Evolutionary conservation across 805 yeast species (phyloP), one percentile per base, ranked within the genome.

Genomic region (Maudiozyma saulgeensis): DNA sequence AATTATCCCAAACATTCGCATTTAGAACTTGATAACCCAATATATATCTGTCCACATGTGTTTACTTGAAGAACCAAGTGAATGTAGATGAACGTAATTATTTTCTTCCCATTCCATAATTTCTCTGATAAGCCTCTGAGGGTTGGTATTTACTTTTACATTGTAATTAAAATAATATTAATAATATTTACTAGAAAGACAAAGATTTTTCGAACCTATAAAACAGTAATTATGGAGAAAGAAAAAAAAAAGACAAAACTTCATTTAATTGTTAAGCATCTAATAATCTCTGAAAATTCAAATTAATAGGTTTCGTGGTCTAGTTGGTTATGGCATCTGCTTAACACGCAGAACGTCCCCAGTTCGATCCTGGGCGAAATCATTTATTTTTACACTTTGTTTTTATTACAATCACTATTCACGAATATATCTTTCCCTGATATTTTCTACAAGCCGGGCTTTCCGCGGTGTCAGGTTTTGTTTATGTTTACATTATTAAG

Each of bases 331-430:
- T 90, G 96, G 95, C 96, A 86, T 87, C 91, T 88, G 96, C 96
- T 87, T 89, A 87, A 90, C 96, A 90, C 96, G 96, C 96, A 88
- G 93, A 87, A 87, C 89, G 96, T 91, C 97, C 96, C 97, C 96
- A 89, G 97, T 91, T 91, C 97, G 96, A 91, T 88, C 97, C 97
- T 89, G 97, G 97, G 96, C 89, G 85, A 82, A 87, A 84, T 88
- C 96, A 89, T 58, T 28, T 37, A 11, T 42, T 46, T 42, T 16
- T 9, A 23, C 13, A 2, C 23, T 40, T 40, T 23, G 19, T 19
- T 4, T 8, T 16, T 4, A 3, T 16, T 38, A 8, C 15, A n/a
- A 35, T 35, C 16, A 35, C 18, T 35, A n/a, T 35, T 9, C 4
- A 38, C 41, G 25, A 89, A 31, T 26, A 6, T 2, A 21, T 4